Base-by-base conservation (phyloP, 1,284 basidiomycete species). In the Caloboletus inedulis region DNA sequence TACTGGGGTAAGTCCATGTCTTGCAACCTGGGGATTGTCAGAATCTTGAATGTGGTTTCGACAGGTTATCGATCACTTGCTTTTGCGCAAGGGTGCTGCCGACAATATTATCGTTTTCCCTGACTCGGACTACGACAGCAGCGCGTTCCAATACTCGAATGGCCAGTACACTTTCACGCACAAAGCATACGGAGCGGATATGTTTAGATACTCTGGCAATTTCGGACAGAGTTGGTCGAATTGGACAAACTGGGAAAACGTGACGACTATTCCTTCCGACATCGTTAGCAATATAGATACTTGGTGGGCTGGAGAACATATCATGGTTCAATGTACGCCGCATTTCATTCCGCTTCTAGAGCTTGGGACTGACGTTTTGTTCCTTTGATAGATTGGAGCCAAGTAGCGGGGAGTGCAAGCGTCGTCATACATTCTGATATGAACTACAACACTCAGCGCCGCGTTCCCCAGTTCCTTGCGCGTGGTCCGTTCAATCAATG, bases 401-500 rank as follows among this genome's bases (percentile, higher is more conserved):
- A 79, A 46, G 70, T 81, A 6, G 80, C 82, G 1, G 68, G 82
- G 49, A 86, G 87, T 3, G 72, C 86, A 5, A 75, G 80, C 30
- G 77, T 82, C 40, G 82, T 89, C 27, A 75, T 91, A 10, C 92
- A 95, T 63, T 87, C 89, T 25, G 93, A 96, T 64, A 69, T 77
- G 54, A 77, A 78, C 44, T 90, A 82, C 68, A 73, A 74, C 13
- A 66, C 66, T 12, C 74, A 79, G 49, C 86, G 93, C 59, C 88
- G 90, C 39, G 86, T 89, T 41, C 93, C 93, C 25, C 91, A 94
- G 65, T 77, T 94, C 61, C 74, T 96, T 46, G 88, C 85, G 43
- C 86, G 93, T 62, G 93, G 93, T 49, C 81, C 83, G 1, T 96
- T 91, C 79, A 96, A 96, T 66, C 73, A 80, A 41, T 96, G 91